Percentiles rank a stretch among this genome's conserved stretches.
These are phyloP conservation scores for Suillus paluster DNA, from an alignment of 768 basidiomycete species.

Conservation along the genomic window DNA sequence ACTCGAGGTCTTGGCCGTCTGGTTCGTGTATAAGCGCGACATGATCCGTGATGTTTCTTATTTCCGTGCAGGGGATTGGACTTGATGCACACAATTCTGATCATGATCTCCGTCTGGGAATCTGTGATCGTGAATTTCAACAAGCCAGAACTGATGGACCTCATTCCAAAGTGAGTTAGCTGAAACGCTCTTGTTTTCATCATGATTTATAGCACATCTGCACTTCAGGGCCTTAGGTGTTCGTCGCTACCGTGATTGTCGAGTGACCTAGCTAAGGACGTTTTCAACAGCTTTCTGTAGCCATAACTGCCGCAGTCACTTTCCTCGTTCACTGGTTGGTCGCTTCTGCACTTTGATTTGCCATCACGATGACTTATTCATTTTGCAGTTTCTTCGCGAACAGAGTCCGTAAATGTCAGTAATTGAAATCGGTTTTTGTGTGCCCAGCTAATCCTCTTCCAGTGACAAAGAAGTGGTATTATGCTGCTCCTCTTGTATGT, in stretches of 20 bases:
- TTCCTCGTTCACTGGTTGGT: constrained; percentile 39
- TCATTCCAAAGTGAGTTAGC: constrained; percentile 31
- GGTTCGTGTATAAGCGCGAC: constrained; percentile 9
- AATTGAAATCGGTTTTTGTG: not conserved
- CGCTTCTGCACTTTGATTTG: not conserved
- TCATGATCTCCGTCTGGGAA: constrained; percentile 29
- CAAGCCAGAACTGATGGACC: constrained; percentile 29
- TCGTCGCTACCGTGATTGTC: not conserved
- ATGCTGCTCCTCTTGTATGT: constrained; percentile 34
- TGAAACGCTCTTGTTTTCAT: not conserved
- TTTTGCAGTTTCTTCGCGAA: constrained; percentile 35
- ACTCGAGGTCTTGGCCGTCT: constrained; percentile 31
- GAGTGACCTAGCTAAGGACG: not conserved
- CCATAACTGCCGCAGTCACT: constrained; percentile 33
- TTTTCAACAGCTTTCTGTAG: constrained; percentile 32
- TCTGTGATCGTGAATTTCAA: constrained; percentile 31
- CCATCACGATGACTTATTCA: not conserved
- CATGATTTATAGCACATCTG: not conserved
- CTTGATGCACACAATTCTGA: constrained; percentile 33
- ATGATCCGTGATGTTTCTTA: not conserved
- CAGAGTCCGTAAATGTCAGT: constrained; percentile 37
- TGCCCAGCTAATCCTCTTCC: constrained; percentile 5
- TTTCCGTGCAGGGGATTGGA: constrained; percentile 23
- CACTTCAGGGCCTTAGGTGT: constrained; percentile 31
- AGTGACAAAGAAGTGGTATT: constrained; percentile 39